These are phyloP conservation scores for Fusarium stilboides DNA, from an alignment of 2,329 filamentous ascomycete species.

Conservation along the genomic window DNA sequence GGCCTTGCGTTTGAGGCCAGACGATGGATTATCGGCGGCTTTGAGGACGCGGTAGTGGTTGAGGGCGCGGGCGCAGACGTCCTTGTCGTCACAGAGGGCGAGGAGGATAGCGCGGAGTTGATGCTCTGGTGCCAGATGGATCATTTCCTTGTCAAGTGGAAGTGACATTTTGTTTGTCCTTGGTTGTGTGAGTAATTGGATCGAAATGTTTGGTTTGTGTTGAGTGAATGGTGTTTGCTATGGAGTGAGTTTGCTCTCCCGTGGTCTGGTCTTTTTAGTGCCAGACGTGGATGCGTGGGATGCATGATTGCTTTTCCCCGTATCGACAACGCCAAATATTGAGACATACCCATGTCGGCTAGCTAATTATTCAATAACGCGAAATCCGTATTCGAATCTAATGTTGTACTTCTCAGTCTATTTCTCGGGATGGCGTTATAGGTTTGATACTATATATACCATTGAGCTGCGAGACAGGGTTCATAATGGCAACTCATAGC, in stretches of 20 bases:
- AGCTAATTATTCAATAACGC: not conserved
- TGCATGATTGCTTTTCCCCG: conserved; percentile 5
- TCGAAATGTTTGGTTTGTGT: not conserved
- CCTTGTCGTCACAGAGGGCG: conserved; percentile 29
- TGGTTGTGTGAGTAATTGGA: not conserved
- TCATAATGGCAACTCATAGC: not conserved
- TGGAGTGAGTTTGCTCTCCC: conserved; percentile 10
- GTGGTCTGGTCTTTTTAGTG: not conserved
- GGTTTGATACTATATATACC: not conserved
- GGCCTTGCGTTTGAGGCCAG: conserved; percentile 39
- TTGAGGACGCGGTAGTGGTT: conserved; percentile 24
- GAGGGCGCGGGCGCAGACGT: conserved; percentile 9
- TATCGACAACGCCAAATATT: conserved; percentile 21
- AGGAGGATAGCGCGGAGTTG: conserved; percentile 40
- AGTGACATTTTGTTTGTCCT: conserved; percentile 17
- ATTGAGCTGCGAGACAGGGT: conserved; percentile 14
- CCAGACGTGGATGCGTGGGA: not conserved
- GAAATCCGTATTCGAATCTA: not conserved
- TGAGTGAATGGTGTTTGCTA: not conserved
- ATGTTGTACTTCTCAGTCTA: not conserved
- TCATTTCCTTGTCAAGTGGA: conserved; percentile 11
- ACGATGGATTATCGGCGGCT: not conserved
- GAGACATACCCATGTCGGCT: not conserved
- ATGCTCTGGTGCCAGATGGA: conserved; percentile 29
- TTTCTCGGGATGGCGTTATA: conserved; percentile 2